Conservation (phyloP, 208 protist genomes). For the Leishmania tropica region DNA sequence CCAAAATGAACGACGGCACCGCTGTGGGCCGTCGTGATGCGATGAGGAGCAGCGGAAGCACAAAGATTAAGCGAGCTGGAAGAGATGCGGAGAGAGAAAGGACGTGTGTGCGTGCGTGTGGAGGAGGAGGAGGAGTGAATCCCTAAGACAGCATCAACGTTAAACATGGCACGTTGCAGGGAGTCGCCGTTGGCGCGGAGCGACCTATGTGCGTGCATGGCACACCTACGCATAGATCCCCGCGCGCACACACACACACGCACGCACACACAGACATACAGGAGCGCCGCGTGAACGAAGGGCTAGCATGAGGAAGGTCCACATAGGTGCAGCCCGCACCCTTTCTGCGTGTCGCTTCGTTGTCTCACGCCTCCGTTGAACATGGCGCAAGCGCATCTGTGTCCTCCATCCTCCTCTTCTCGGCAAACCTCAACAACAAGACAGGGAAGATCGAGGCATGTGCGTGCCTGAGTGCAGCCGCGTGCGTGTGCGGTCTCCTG, state of each 20-base stretch:
- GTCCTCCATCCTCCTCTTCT: neutral
- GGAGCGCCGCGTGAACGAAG: neutral
- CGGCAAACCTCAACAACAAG: neutral
- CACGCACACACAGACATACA: neutral
- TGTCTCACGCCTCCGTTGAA: neutral
- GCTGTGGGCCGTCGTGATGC: too few species aligned
- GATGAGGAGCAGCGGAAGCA: too few species aligned
- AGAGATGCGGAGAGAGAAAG: neutral
- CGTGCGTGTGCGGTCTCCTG: too few species aligned
- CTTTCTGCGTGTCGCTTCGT: neutral
- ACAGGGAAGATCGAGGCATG: neutral
- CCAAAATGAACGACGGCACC: too few species aligned
- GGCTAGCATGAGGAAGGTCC: neutral
- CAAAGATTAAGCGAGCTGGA: too few species aligned
- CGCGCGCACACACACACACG: neutral
- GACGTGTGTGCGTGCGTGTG: neutral
- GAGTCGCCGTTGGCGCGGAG: neutral
- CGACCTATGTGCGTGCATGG: neutral
- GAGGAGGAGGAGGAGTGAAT: slow-evolving; percentile 13
- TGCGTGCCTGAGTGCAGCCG: neutral
- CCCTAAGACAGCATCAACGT: neutral
- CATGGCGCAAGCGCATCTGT: neutral
- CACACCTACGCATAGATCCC: neutral
- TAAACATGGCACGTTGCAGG: neutral
- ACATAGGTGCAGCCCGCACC: neutral